Conservation (phyloP, 306 rosid genomes). For the Acacia confusa region DNA sequence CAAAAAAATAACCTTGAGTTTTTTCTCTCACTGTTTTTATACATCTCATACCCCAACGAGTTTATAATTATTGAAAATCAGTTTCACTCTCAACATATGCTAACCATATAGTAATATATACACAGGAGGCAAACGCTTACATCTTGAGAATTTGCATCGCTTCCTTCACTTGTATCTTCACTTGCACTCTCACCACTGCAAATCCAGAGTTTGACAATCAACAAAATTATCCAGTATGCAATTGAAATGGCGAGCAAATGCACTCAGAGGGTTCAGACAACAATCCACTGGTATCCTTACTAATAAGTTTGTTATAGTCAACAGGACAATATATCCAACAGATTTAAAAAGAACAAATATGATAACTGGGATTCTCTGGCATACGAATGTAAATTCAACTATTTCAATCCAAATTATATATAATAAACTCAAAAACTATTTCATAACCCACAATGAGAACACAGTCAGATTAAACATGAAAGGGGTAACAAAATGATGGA, state of each 20-base stretch:
- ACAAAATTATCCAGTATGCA: slow-evolving; percentile 31
- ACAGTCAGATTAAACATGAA: neutral
- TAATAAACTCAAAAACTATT: neutral
- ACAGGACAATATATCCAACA: slow-evolving; percentile 15
- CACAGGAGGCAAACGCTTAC: slow-evolving; percentile 56
- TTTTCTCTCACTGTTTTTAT: slow-evolving; percentile 8
- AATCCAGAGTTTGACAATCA: slow-evolving; percentile 42
- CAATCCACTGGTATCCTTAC: slow-evolving; percentile 2
- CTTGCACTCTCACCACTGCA: slow-evolving; percentile 97
- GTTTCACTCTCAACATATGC: slow-evolving; percentile 8
- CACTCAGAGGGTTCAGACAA: slow-evolving; percentile 10
- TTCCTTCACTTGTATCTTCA: slow-evolving; percentile 93
- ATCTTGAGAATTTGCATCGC: slow-evolving; percentile 88
- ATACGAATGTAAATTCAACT: neutral
- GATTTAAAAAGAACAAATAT: slow-evolving; percentile 6
- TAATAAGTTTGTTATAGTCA: neutral
- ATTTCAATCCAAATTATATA: neutral
- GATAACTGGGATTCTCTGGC: slow-evolving; percentile 7
- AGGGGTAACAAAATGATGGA: neutral
- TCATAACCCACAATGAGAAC: neutral
- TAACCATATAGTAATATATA: slow-evolving; percentile 9
- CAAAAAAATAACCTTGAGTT: neutral
- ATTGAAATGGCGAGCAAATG: slow-evolving; percentile 22
- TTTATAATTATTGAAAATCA: slow-evolving; percentile 9
- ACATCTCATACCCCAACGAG: slow-evolving; percentile 14